Percentiles rank a stretch among this genome's conserved stretches.
Evolutionary conservation across 441 rosid species (phyloP).

Genomic region (Corymbia calophylla): DNA sequence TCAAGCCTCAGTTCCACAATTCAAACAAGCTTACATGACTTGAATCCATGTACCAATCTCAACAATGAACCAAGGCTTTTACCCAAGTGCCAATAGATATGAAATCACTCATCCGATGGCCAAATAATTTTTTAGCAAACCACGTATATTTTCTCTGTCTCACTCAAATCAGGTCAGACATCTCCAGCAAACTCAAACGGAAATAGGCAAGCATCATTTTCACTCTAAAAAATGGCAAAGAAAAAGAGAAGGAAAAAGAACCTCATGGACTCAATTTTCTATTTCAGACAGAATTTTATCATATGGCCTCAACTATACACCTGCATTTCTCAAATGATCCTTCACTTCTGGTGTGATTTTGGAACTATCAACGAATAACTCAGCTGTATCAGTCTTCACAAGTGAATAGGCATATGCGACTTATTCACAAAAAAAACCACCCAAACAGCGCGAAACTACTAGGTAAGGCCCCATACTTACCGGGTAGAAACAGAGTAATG

Average conservation of each 20-base stretch:
- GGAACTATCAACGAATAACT: no score
- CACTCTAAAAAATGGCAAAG: background rate
- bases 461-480: background rate
- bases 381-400: no score
- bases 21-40: background rate
- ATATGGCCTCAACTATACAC: constrained; percentile 66
- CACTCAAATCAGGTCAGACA: background rate
- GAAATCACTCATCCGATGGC: background rate
- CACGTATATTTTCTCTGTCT: background rate
- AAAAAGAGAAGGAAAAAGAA: background rate
- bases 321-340: no score
- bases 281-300: constrained; percentile 68
- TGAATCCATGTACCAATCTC: background rate
- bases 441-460: background rate
- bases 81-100: background rate
- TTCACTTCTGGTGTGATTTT: no score
- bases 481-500: background rate
- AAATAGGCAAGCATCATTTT: background rate
- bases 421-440: background rate
- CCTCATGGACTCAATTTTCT: constrained; percentile 37
- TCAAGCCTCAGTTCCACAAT: background rate
- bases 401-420: no score
- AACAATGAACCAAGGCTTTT: background rate
- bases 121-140: background rate
- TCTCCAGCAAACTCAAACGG: background rate